phyloP scores from a whole-genome alignment of 2,329 filamentous ascomycete genomes.

The Helotiales sp. region DNA sequence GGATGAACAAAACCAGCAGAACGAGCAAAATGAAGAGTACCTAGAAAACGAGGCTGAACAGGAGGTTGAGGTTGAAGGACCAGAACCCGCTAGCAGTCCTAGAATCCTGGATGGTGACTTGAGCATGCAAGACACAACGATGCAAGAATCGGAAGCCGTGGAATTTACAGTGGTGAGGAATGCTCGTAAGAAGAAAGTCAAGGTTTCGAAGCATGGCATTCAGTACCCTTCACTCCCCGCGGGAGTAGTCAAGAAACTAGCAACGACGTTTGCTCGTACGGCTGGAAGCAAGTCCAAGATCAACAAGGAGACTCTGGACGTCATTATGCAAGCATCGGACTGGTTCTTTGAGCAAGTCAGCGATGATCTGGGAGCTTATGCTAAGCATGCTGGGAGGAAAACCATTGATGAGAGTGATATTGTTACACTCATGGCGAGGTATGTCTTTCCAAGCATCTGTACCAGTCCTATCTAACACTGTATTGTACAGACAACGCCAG shows the following conservation, averaged over 20 bases:
- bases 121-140: conserved; percentile 21
- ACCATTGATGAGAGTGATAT: conserved; percentile 86
- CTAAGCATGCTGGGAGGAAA: conserved; percentile 78
- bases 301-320: conserved; percentile 69
- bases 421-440: conserved; percentile 81
- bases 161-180: conserved; percentile 22
- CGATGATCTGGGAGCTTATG: conserved; percentile 77
- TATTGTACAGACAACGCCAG: conserved; percentile 69
- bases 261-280: conserved; percentile 68
- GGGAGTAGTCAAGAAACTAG: conserved; percentile 71
- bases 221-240: conserved; percentile 74
- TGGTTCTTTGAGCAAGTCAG: conserved; percentile 91
- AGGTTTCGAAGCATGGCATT: conserved; percentile 69
- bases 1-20: conserved; percentile 24
- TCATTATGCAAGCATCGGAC: conserved; percentile 78
- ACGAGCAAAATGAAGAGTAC: conserved; percentile 9
- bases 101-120: conserved; percentile 6
- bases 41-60: conserved; percentile 24
- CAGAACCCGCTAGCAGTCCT: conserved; percentile 3
- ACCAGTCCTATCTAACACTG: conserved; percentile 33
- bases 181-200: conserved; percentile 50
- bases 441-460: conserved; percentile 37
- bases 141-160: conserved; percentile 12
- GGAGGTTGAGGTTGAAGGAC: conserved; percentile 21
- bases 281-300: conserved; percentile 69